Evolutionary conservation across 495 filamentous ascomycete genomes (phyloP), one percentile per base, ranked within the genome.

Genomic region (Penicillium paradoxum): DNA sequence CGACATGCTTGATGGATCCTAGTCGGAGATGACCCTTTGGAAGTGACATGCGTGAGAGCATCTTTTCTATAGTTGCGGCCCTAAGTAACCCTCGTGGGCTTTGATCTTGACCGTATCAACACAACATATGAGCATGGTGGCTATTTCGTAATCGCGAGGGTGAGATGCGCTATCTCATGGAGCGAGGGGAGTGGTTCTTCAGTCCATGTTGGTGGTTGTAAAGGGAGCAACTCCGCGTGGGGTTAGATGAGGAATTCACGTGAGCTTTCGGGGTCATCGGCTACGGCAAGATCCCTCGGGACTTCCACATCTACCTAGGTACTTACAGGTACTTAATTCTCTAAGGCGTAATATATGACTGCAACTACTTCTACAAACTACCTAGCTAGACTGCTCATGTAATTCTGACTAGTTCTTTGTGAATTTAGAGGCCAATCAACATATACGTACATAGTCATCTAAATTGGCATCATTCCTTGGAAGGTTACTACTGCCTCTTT

Each of bases 191-290:
- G 33, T 44, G 10, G 40, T 44, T 18, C n/a, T 44, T 44, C 15
- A 44, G 25, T 44, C 22, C 41, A 44, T 44, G 13, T 13, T 42
- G 29, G 18, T 30, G 15, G 29, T 19, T 27, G 11, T 5, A 0
- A 30, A 22, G 38, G 37, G 38, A 39, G 37, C 15, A 38, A 54
- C 42, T 50, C 22, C 39, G 48, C 33, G 55, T 55, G 59, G 59
- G 56, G 53, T 44, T 49, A 24, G 27, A 51, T 46, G 44, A 18
- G 52, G 40, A 44, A 45, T 58, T 54, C 59, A 62, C 59, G 59
- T 62, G 59, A 62, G 59, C 49, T 45, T 17, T 56, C 53, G 53
- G 58, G 50, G 51, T 29, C 49, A 49, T 51, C 43, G 53, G 57
- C n/a, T 39, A 49, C 48, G 47, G 25, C 22, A 45, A 39, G 24